Evolutionary conservation across 1,139 yeast genomes (phyloP).

Genomic region (Candida mesenterica): DNA sequence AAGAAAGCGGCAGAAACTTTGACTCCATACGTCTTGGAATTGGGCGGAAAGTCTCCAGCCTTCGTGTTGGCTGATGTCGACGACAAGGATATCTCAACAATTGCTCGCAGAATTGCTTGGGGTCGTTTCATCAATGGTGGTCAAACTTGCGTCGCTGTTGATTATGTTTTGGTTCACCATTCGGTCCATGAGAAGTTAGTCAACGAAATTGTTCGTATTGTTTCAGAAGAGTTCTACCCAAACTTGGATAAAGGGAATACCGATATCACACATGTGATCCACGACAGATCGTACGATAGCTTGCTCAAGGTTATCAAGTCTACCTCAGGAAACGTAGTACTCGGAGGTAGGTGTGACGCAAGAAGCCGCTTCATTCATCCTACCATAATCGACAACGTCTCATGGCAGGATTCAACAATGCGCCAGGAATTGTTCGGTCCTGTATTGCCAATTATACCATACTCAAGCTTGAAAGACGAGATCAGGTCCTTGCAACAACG

Average conservation of each 20-base stretch:
- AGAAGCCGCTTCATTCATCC: conserved; percentile 24
- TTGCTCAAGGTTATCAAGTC: conserved; percentile 43
- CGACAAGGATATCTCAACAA: conserved; percentile 43
- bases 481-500: conserved; percentile 45
- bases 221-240: conserved; percentile 49
- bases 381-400: conserved; percentile 54
- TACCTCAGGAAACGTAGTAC: conserved; percentile 57
- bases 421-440: conserved; percentile 83
- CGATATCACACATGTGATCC: conserved; percentile 61
- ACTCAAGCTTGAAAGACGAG: conserved; percentile 46
- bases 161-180: conserved; percentile 70
- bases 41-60: conserved; percentile 94
- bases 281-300: conserved; percentile 55
- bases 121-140: conserved; percentile 83
- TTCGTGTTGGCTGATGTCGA: conserved; percentile 55
- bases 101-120: conserved; percentile 72
- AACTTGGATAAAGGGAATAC: conserved; percentile 28
- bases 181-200: conserved; percentile 45
- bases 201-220: conserved; percentile 38
- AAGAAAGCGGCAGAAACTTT: conserved; percentile 79
- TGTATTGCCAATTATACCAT: conserved; percentile 68
- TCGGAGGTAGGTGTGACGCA: conserved; percentile 52
- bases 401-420: conserved; percentile 72
- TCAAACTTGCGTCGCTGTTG: conserved; percentile 89
- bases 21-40: conserved; percentile 79